Evolutionary conservation across 1,284 basidiomycete genomes (phyloP).

Genomic region (Neolentinus lepideus): DNA sequence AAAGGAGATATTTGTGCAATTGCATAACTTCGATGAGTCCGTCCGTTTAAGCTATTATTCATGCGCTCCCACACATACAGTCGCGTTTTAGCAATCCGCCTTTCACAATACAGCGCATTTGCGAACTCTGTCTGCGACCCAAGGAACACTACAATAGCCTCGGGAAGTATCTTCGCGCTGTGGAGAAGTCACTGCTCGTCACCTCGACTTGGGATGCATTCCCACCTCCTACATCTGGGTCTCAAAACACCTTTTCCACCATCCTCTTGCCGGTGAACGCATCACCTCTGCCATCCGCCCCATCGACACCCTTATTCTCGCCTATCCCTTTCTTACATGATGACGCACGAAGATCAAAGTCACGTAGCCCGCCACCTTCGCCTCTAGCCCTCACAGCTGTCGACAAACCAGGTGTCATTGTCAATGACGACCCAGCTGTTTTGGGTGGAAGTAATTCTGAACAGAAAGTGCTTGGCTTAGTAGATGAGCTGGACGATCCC

Average conservation of each 20-base stretch:
- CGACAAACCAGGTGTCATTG: slow-evolving; percentile 11
- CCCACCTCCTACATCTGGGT: slow-evolving; percentile 38
- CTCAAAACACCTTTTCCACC: slow-evolving; percentile 28
- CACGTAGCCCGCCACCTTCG: slow-evolving; percentile 69
- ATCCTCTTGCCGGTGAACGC: slow-evolving; percentile 22
- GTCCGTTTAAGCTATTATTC: slow-evolving; percentile 18
- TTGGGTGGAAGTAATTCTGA: slow-evolving; percentile 23
- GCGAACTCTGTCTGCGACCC: slow-evolving; percentile 77
- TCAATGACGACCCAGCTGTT: slow-evolving; percentile 12
- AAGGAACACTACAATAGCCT: slow-evolving; percentile 67
- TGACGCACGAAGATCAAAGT: slow-evolving; percentile 67
- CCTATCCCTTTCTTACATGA: slow-evolving; percentile 79
- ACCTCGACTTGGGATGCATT: slow-evolving; percentile 75
- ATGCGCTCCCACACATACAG: slow-evolving; percentile 6
- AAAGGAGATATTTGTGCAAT: slow-evolving; percentile 49
- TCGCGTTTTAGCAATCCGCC: slow-evolving; percentile 55
- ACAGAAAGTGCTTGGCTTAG: slow-evolving; percentile 56
- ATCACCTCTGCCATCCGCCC: slow-evolving; percentile 32
- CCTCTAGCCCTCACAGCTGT: slow-evolving; percentile 47
- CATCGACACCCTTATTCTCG: slow-evolving; percentile 74
- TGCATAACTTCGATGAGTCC: slow-evolving; percentile 77
- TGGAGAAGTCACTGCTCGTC: slow-evolving; percentile 82
- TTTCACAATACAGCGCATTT: slow-evolving; percentile 90
- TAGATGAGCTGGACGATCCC: slow-evolving; percentile 79
- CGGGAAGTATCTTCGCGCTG: slow-evolving; percentile 87